Evolutionary conservation across 2,329 filamentous ascomycete species (phyloP).

Genomic region (Xylariaceae sp.): DNA sequence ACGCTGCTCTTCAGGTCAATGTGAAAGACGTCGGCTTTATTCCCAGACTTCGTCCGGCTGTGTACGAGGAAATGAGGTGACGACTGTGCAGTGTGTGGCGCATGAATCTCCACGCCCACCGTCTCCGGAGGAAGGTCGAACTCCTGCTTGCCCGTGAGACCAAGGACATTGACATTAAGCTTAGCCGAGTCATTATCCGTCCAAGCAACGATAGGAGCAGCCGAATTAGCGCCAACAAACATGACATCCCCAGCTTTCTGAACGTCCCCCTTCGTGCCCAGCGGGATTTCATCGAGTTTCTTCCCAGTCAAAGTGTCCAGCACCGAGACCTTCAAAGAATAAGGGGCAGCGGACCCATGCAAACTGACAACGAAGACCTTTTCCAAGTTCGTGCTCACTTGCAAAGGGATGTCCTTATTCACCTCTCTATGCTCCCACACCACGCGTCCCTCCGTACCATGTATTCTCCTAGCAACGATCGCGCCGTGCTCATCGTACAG

Average conservation of each 20-base stretch:
- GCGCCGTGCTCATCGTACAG: slow-evolving; percentile 57
- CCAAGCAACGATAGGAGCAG: slow-evolving; percentile 72
- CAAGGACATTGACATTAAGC: slow-evolving; percentile 68
- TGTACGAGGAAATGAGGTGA: slow-evolving; percentile 82
- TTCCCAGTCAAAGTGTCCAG: slow-evolving; percentile 71
- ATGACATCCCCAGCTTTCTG: slow-evolving; percentile 60
- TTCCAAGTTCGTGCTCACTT: slow-evolving; percentile 66
- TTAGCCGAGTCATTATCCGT: slow-evolving; percentile 58
- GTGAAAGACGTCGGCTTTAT: slow-evolving; percentile 84
- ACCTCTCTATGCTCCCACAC: slow-evolving; percentile 74
- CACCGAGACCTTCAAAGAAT: slow-evolving; percentile 70
- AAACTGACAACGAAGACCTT: slow-evolving; percentile 74
- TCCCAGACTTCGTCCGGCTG: slow-evolving; percentile 63
- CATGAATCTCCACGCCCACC: slow-evolving; percentile 61
- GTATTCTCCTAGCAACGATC: slow-evolving; percentile 64
- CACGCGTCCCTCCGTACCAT: slow-evolving; percentile 66
- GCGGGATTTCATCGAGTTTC: slow-evolving; percentile 64
- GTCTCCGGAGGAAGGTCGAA: slow-evolving; percentile 48
- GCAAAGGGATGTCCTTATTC: slow-evolving; percentile 67
- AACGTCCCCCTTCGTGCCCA: slow-evolving; percentile 73
- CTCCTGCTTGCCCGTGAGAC: slow-evolving; percentile 53
- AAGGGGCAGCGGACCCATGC: slow-evolving; percentile 64
- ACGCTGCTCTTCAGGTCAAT: slow-evolving; percentile 66
- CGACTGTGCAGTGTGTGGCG: slow-evolving; percentile 66
- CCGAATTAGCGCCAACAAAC: slow-evolving; percentile 72